Conservation (phyloP, 1,284 basidiomycete species). For the Austroboletus niveus region DNA sequence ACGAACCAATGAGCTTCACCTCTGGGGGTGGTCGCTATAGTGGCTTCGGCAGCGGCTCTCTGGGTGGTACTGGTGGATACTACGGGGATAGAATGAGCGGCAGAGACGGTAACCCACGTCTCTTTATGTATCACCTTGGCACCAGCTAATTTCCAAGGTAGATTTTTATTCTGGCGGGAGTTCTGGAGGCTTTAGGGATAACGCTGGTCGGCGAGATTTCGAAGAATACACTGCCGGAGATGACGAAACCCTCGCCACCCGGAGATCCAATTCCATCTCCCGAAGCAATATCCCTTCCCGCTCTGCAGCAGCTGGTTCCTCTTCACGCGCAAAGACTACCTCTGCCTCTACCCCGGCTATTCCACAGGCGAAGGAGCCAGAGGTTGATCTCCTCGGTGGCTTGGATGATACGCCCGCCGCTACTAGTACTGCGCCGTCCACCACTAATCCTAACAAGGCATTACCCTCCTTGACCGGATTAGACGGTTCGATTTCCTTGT, state of each 20-base stretch:
- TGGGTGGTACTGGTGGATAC: conserved; percentile 44
- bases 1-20: conserved; percentile 66
- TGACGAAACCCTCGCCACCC: conserved; percentile 58
- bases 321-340: conserved; percentile 30
- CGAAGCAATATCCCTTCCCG: conserved; percentile 18
- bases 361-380: conserved; percentile 46
- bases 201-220: conserved; percentile 53
- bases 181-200: conserved; percentile 60
- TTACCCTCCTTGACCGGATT: conserved; percentile 44
- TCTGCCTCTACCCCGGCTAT: conserved; percentile 46
- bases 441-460: conserved; percentile 54
- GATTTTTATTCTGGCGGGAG: conserved; percentile 46
- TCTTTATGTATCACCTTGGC: background rate
- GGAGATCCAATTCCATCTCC: conserved; percentile 40
- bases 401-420: conserved; percentile 59
- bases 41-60: conserved; percentile 76
- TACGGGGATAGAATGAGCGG: conserved; percentile 41
- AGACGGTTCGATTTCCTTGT: conserved; percentile 12
- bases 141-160: conserved; percentile 25
- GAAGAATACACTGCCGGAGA: conserved; percentile 99
- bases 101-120: conserved; percentile 36
- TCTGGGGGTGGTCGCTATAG: conserved; percentile 69
- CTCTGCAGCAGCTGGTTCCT: conserved; percentile 18
- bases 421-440: conserved; percentile 26
- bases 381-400: conserved; percentile 71